Percentiles rank a stretch among this genome's conserved stretches.
These are phyloP conservation scores for Entophlyctis luteolus DNA, from an alignment of 192 early-diverging fungal species.

Conservation along the genomic window DNA sequence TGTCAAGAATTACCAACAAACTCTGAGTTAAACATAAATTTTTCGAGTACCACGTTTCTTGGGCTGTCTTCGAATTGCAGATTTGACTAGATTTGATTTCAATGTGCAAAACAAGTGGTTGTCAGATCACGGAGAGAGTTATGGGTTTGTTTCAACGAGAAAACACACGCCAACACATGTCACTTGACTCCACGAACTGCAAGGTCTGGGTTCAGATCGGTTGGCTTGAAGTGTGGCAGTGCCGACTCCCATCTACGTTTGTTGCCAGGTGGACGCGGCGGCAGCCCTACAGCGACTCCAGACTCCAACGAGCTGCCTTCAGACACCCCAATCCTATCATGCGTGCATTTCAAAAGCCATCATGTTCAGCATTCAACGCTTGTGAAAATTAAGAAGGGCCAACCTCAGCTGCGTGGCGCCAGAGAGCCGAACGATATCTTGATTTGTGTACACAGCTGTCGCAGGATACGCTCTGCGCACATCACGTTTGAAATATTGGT, in stretches of 20 bases:
- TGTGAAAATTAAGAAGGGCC: background rate
- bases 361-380: background rate
- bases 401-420: constrained; percentile 18
- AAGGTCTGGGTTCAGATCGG: constrained; percentile 42
- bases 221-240: constrained; percentile 36
- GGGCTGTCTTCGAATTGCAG: too few relatives aligned
- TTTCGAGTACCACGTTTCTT: too few relatives aligned
- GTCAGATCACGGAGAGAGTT: too few relatives aligned
- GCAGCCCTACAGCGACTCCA: background rate
- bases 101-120: too few relatives aligned
- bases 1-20: too few relatives aligned
- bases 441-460: constrained; percentile 72
- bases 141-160: too few relatives aligned
- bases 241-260: constrained; percentile 31
- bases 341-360: background rate
- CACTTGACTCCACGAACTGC: constrained; percentile 38
- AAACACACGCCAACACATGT: background rate
- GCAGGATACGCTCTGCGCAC: constrained; percentile 87
- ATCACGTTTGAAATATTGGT: constrained; percentile 90
- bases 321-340: background rate
- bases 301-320: background rate
- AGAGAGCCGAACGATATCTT: constrained; percentile 46
- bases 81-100: too few relatives aligned
- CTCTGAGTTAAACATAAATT: too few relatives aligned
- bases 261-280: constrained; percentile 38